phyloP scores from a whole-genome alignment of 306 rosid genomes.

The Carpinus viminea region DNA sequence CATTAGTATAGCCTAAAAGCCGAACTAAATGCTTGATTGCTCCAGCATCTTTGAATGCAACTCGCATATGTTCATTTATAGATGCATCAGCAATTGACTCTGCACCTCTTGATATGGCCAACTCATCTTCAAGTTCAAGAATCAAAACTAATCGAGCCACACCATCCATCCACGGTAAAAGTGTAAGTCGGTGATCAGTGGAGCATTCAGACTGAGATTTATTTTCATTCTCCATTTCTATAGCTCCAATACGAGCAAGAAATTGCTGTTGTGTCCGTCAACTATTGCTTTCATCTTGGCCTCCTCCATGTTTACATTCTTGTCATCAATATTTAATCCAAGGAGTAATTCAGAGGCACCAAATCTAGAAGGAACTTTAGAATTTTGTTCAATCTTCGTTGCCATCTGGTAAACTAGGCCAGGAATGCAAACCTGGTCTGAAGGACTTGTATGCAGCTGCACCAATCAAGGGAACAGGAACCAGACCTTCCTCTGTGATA shows the following conservation, averaged over 20 bases:
- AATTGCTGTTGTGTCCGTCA: conserved; percentile 72
- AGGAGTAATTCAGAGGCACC: conserved; percentile 86
- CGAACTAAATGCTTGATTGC: conserved; percentile 64
- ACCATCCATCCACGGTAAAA: conserved; percentile 82
- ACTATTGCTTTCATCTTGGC: conserved; percentile 65
- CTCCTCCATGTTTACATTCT: conserved; percentile 58
- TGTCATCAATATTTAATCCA: conserved; percentile 65
- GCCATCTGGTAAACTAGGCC: conserved; percentile 88
- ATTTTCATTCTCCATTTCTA: conserved; percentile 50
- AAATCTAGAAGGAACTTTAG: conserved; percentile 57
- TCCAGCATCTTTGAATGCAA: conserved; percentile 92
- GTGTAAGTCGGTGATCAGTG: conserved; percentile 44
- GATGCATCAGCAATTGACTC: conserved; percentile 75
- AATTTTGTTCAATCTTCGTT: conserved; percentile 63
- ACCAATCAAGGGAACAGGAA: conserved; percentile 86
- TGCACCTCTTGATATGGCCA: conserved; percentile 60
- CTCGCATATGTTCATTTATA: conserved; percentile 73
- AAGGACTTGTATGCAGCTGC: conserved; percentile 78
- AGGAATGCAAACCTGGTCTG: conserved; percentile 50
- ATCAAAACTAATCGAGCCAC: conserved; percentile 83
- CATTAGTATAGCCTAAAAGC: conserved; percentile 48
- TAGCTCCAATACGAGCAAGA: conserved; percentile 83
- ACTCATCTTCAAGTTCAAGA: conserved; percentile 70
- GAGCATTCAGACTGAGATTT: conserved; percentile 47
- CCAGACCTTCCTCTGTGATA: conserved; percentile 83